These are phyloP conservation scores for Chalciporus pseudorubinellus DNA, from an alignment of 768 basidiomycete genomes.

Conservation along the genomic window DNA sequence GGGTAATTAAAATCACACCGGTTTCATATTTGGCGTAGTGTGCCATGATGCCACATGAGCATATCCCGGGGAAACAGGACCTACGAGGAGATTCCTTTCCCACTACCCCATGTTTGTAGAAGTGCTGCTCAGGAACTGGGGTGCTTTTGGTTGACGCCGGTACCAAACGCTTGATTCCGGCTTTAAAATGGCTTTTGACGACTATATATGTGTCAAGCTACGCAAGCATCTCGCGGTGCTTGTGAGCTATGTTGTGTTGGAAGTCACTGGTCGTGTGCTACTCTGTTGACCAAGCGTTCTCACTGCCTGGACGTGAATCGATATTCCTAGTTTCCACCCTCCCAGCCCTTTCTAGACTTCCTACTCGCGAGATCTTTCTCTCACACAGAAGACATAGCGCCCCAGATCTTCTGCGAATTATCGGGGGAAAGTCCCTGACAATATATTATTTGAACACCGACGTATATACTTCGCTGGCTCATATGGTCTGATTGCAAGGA, in stretches of 20 bases:
- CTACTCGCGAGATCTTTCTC: not conserved
- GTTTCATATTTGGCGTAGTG: no score
- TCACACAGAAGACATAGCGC: not conserved
- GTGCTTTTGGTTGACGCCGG: slow-evolving; percentile 17
- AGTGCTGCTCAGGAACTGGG: slow-evolving; percentile 28
- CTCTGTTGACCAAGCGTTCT: not conserved
- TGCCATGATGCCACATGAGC: slow-evolving; percentile 2
- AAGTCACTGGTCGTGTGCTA: no score
- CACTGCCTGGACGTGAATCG: not conserved
- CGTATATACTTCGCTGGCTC: not conserved
- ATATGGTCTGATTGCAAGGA: slow-evolving; percentile 9
- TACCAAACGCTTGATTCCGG: slow-evolving; percentile 2
- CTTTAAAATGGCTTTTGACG: not conserved
- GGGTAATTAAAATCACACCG: slow-evolving; percentile 14
- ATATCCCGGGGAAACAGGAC: slow-evolving; percentile 13
- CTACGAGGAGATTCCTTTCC: slow-evolving; percentile 8
- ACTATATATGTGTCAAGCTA: not conserved
- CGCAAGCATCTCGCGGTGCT: no score
- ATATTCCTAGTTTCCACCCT: slow-evolving; percentile 17
- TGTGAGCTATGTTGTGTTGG: not conserved
- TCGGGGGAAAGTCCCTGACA: slow-evolving; percentile 2
- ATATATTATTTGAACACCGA: not conserved
- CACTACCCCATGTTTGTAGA: slow-evolving; percentile 13
- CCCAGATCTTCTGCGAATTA: not conserved
- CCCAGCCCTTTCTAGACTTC: not conserved